Conservation (phyloP, 2,329 filamentous ascomycete genomes). For the Alternaria triticina region DNA sequence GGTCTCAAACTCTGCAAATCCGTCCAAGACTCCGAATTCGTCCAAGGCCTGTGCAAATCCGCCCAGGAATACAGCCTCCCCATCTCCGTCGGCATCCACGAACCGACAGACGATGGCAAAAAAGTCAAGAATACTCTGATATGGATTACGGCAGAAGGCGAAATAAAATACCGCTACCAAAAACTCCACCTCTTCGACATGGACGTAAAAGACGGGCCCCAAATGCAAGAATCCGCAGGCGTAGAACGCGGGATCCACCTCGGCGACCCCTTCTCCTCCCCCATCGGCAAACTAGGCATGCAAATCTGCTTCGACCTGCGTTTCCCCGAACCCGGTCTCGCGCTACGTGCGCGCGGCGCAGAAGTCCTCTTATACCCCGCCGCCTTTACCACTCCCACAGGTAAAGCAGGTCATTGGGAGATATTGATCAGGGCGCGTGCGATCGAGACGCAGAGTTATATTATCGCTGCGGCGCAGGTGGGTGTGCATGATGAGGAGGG, state of each 20-base stretch:
- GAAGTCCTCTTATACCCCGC: slow-evolving; percentile 86
- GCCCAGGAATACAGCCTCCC: slow-evolving; percentile 69
- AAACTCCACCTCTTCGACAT: slow-evolving; percentile 92
- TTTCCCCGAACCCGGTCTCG: slow-evolving; percentile 76
- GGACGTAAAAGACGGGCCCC: slow-evolving; percentile 62
- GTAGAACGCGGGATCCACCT: slow-evolving; percentile 66
- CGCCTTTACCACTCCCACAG: slow-evolving; percentile 88
- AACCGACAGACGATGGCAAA: slow-evolving; percentile 51
- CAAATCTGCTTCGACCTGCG: slow-evolving; percentile 92
- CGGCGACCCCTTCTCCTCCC: slow-evolving; percentile 72
- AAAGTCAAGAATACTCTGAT: slow-evolving; percentile 69
- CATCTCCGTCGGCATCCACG: slow-evolving; percentile 86
- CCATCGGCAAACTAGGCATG: slow-evolving; percentile 76
- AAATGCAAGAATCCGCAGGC: slow-evolving; percentile 68
- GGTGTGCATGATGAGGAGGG: slow-evolving; percentile 70
- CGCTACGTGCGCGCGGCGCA: slow-evolving; percentile 69
- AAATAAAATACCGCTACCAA: slow-evolving; percentile 73
- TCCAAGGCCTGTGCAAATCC: slow-evolving; percentile 73
- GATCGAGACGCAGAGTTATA: slow-evolving; percentile 87
- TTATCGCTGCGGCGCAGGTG: slow-evolving; percentile 81
- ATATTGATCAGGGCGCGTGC: slow-evolving; percentile 78
- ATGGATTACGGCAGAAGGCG: slow-evolving; percentile 68
- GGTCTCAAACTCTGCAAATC: slow-evolving; percentile 74
- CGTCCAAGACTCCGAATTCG: slow-evolving; percentile 71
- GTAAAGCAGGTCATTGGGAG: slow-evolving; percentile 80